Percentiles rank a stretch among this genome's conserved stretches.
Conservation (phyloP, 805 yeast genomes). For the Saccharomycopsis malanga region DNA sequence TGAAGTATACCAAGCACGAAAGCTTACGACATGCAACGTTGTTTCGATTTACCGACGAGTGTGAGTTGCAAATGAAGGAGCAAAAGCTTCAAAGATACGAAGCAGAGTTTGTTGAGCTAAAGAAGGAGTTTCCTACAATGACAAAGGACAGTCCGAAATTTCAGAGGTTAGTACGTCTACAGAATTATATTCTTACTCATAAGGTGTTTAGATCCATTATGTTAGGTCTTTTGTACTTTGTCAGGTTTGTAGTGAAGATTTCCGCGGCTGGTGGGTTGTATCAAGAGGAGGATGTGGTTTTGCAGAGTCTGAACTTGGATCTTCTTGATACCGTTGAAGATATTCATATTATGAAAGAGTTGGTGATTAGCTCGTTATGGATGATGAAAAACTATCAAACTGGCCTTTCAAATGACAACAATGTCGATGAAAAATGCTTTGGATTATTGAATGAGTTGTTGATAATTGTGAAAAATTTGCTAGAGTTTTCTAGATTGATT, state of each 20-base stretch:
- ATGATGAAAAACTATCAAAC: slow-evolving; percentile 2
- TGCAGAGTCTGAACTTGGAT: slow-evolving; percentile 52
- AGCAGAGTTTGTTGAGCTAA: not conserved
- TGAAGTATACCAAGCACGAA: slow-evolving; percentile 29
- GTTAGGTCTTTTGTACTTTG: slow-evolving; percentile 47
- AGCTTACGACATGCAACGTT: slow-evolving; percentile 14
- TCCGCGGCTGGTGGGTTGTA: slow-evolving; percentile 53
- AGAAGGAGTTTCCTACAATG: slow-evolving; percentile 3
- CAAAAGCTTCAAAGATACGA: not conserved
- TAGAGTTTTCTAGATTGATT: slow-evolving; percentile 8
- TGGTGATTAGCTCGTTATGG: slow-evolving; percentile 8
- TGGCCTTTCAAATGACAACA: not conserved
- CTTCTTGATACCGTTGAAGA: slow-evolving; percentile 25
- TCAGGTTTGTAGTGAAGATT: slow-evolving; percentile 39
- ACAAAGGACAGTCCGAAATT: slow-evolving; percentile 31
- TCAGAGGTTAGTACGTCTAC: slow-evolving; percentile 48
- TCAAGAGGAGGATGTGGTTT: slow-evolving; percentile 71
- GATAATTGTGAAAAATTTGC: slow-evolving; percentile 1
- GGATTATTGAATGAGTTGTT: slow-evolving; percentile 2
- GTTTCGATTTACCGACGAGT: slow-evolving; percentile 5
- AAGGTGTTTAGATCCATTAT: slow-evolving; percentile 44
- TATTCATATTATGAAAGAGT: slow-evolving; percentile 7
- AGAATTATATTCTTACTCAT: slow-evolving; percentile 48
- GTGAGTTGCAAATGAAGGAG: not conserved
- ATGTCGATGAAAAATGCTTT: not conserved